These are phyloP conservation scores for Aspergillus sojae DNA, from an alignment of 2,329 filamentous ascomycete species.

Conservation along the genomic window DNA sequence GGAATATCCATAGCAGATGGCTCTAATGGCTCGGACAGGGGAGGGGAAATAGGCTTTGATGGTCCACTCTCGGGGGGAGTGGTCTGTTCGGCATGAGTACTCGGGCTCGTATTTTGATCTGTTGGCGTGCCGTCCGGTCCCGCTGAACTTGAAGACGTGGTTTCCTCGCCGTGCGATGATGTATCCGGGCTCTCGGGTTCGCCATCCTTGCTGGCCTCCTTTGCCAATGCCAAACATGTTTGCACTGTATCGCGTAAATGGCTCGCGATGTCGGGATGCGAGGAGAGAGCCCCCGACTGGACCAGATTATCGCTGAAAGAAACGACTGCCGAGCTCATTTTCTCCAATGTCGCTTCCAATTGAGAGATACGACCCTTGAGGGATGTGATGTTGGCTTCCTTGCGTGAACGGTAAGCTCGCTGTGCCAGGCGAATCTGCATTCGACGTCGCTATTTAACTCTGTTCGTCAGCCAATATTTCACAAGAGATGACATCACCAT, in stretches of 20 bases:
- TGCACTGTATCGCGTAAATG: conserved; percentile 25
- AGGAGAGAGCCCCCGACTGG: conserved; percentile 22
- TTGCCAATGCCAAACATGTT: conserved; percentile 19
- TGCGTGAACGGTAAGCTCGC: conserved; percentile 30
- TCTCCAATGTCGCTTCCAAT: conserved; percentile 24
- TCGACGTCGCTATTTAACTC: conserved; percentile 21
- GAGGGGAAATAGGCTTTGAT: background rate
- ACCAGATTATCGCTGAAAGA: conserved; percentile 26
- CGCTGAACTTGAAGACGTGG: background rate
- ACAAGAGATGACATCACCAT: background rate
- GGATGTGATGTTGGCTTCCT: conserved; percentile 24
- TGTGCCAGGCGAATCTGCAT: conserved; percentile 30
- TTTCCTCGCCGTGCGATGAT: conserved; percentile 6
- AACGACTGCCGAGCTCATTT: conserved; percentile 26
- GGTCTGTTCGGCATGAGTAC: background rate
- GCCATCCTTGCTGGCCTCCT: conserved; percentile 8
- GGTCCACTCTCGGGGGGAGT: background rate
- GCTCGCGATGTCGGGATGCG: conserved; percentile 18
- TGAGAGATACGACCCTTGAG: conserved; percentile 23
- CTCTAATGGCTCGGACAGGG: conserved; percentile 3
- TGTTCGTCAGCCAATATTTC: background rate
- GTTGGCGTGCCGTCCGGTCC: background rate
- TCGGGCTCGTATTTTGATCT: background rate
- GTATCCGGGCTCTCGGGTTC: conserved; percentile 1
- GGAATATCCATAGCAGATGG: conserved; percentile 19